Conservation (phyloP, 2,329 filamentous ascomycete species). For the Colletotrichum lini region DNA sequence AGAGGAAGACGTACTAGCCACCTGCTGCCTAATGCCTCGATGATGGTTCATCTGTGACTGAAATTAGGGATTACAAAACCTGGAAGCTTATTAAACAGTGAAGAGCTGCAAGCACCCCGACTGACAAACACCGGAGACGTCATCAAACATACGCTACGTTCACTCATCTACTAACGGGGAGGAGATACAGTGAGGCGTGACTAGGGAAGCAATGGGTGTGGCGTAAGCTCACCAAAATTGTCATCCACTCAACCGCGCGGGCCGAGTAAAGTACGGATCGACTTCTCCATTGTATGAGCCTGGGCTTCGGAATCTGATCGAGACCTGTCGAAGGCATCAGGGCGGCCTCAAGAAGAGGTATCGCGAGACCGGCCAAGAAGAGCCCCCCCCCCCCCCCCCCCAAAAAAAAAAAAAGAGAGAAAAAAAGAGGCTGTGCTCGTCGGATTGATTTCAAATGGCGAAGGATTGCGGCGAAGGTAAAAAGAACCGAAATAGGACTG, state of each 20-base stretch:
- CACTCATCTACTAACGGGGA: not conserved
- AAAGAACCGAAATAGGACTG: slow-evolving; percentile 17
- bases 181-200: slow-evolving; percentile 4
- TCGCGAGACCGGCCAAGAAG: not conserved
- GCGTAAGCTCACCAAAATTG: slow-evolving; percentile 28
- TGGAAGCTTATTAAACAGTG: slow-evolving; percentile 17
- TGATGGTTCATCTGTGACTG: not conserved
- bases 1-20: slow-evolving; percentile 4
- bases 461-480: slow-evolving; percentile 23
- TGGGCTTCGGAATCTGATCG: not conserved
- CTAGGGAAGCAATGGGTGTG: not conserved
- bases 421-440: not conserved
- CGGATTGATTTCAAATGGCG: not conserved
- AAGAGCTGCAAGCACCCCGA: slow-evolving; percentile 13
- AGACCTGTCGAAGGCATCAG: not conserved
- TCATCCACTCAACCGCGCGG: slow-evolving; percentile 2
- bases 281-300: not conserved
- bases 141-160: not conserved
- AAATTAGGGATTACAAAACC: slow-evolving; percentile 7
- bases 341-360: not conserved
- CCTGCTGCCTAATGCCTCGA: slow-evolving; percentile 20
- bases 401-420: no score
- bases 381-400: no score
- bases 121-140: not conserved
- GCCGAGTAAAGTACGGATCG: slow-evolving; percentile 1